Percentiles rank a stretch among this genome's conserved stretches.
Evolutionary conservation across 1,284 basidiomycete genomes (phyloP).

Genomic region (Tetrapyrgos nigripes): DNA sequence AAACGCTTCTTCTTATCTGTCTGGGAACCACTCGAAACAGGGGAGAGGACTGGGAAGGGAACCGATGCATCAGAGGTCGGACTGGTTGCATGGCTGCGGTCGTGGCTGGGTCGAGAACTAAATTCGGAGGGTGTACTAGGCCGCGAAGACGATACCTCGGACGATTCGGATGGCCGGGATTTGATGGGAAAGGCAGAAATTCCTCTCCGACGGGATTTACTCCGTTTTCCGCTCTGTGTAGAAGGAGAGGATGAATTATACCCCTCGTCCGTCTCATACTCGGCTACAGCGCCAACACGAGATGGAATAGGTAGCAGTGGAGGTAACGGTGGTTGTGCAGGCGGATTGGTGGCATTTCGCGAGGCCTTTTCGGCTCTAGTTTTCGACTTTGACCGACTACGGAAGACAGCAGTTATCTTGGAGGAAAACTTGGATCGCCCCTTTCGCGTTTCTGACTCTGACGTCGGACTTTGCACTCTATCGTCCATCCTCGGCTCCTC

Average conservation of each 20-base stretch:
- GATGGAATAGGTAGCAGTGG: neutral
- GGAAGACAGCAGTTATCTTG: constrained; percentile 1
- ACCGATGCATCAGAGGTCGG: neutral
- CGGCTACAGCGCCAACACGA: neutral
- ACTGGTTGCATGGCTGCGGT: neutral
- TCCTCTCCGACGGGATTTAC: neutral
- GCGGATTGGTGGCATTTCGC: neutral
- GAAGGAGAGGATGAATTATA: neutral
- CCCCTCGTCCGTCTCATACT: neutral
- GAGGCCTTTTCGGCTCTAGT: neutral
- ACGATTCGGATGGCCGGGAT: constrained; percentile 1
- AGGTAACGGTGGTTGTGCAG: neutral
- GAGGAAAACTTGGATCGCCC: constrained; percentile 1
- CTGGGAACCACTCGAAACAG: neutral
- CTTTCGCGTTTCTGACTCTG: neutral
- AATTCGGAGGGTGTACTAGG: neutral
- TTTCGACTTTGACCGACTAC: constrained; percentile 11
- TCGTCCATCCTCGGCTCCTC: neutral
- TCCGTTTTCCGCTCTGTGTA: neutral
- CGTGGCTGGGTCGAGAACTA: neutral
- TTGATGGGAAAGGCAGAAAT: neutral
- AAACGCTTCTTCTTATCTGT: neutral
- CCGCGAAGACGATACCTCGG: neutral
- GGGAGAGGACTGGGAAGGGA: neutral
- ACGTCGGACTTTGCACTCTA: neutral